These are phyloP conservation scores for Calvatia gigantea DNA, from an alignment of 768 basidiomycete species.

Conservation along the genomic window DNA sequence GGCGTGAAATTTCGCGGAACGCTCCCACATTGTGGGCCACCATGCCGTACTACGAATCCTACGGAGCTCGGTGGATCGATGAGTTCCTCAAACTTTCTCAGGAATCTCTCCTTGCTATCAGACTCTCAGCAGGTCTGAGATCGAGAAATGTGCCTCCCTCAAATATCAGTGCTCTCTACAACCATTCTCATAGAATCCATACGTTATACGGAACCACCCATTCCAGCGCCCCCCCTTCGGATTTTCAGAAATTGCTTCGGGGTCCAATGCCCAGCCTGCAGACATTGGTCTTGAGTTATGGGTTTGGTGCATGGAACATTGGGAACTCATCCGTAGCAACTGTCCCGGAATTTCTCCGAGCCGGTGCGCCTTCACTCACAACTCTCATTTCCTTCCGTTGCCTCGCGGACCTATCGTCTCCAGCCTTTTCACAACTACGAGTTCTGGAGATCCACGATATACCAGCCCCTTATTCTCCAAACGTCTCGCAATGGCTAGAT, in stretches of 20 bases:
- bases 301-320: not conserved
- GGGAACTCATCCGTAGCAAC: not conserved
- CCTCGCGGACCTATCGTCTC: not conserved
- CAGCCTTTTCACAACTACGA: not conserved
- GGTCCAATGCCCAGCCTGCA: not conserved
- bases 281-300: constrained; percentile 2
- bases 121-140: constrained; percentile 1
- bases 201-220: not conserved
- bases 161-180: not conserved
- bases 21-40: not conserved
- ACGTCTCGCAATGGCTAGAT: not conserved
- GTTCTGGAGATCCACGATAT: constrained; percentile 1
- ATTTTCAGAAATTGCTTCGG: not conserved
- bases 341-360: not conserved
- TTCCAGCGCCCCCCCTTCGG: not conserved
- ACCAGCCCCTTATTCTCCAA: not conserved
- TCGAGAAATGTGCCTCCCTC: not conserved
- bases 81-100: not conserved
- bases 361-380: not conserved
- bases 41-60: not conserved
- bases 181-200: not conserved
- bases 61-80: not conserved
- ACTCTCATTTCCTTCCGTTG: not conserved
- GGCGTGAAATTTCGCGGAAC: not conserved
- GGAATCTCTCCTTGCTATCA: not conserved